These are phyloP conservation scores for Stephanodiscus triporus DNA, from an alignment of 108 stramenopile species.

Conservation along the genomic window DNA sequence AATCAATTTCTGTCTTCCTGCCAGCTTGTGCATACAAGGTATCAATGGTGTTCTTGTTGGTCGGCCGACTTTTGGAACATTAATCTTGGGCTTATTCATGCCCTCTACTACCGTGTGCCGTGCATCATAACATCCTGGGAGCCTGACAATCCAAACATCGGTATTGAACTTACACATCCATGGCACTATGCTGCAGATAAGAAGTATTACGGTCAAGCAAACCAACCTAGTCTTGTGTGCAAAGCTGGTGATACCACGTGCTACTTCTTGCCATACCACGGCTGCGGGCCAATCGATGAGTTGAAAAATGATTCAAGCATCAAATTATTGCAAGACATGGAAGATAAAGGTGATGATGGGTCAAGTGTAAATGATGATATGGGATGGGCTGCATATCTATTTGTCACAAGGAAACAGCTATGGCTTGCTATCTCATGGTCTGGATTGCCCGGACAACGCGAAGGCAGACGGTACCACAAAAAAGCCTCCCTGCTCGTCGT, in stretches of 20 bases:
- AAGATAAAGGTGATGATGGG: background rate
- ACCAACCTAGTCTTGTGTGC: conserved; percentile 13
- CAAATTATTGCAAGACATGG: conserved; percentile 4
- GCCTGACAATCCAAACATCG: background rate
- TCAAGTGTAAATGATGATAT: background rate
- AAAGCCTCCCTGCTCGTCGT: too few relatives aligned
- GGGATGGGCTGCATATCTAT: conserved; percentile 26
- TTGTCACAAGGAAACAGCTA: conserved; percentile 37
- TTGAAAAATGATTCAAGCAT: conserved; percentile 2
- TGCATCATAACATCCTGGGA: background rate
- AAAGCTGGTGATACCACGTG: conserved; percentile 31
- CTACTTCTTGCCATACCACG: conserved; percentile 44
- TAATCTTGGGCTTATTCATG: conserved; percentile 9
- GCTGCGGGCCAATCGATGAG: conserved; percentile 14
- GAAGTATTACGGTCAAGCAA: conserved; percentile 11
- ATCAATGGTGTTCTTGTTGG: conserved; percentile 37
- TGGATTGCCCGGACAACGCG: too few relatives aligned
- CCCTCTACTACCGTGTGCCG: background rate
- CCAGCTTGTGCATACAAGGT: conserved; percentile 17
- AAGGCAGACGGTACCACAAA: too few relatives aligned
- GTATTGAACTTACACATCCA: background rate
- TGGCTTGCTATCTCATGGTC: too few relatives aligned
- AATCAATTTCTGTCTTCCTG: conserved; percentile 31
- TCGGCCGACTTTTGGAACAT: conserved; percentile 28
- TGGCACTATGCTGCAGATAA: conserved; percentile 43